Evolutionary conservation across 768 basidiomycete genomes (phyloP).

Genomic region (Naganishia vaughanmartiniae): DNA sequence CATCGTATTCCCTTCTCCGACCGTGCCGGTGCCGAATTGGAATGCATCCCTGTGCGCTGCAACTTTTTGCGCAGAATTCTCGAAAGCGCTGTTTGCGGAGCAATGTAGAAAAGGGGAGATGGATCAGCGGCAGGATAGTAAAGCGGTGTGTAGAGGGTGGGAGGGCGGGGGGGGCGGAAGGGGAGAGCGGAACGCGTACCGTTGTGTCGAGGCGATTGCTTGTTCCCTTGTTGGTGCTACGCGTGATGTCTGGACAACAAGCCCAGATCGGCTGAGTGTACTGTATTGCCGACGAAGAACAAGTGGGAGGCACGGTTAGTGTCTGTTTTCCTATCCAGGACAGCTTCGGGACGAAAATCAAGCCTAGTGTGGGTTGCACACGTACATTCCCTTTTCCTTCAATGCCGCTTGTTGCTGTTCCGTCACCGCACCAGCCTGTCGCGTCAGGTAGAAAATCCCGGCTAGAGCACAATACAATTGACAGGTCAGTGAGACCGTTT

Average conservation of each 20-base stretch:
- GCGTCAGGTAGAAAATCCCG: not conserved
- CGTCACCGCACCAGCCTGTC: not conserved
- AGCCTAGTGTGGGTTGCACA: not conserved
- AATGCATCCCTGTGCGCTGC: conserved; percentile 23
- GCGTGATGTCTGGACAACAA: conserved; percentile 9
- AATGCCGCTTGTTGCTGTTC: conserved; percentile 11
- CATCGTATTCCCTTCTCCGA: conserved; percentile 10
- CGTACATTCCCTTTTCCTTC: conserved; percentile 16
- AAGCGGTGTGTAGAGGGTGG: not conserved
- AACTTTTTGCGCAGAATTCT: conserved; percentile 1
- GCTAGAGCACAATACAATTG: not conserved
- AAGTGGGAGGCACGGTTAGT: not conserved
- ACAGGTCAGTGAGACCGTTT: not conserved
- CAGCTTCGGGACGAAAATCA: not conserved
- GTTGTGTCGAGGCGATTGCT: conserved; percentile 19
- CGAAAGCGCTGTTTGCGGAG: conserved; percentile 2
- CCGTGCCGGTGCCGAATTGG: not conserved
- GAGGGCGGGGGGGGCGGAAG: too few species aligned
- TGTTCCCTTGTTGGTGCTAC: conserved; percentile 7
- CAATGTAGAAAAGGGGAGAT: not conserved
- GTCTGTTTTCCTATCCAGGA: not conserved
- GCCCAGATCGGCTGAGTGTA: not conserved
- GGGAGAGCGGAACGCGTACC: too few species aligned
- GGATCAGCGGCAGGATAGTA: not conserved
- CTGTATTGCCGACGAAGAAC: not conserved